These are phyloP conservation scores for Agastache rugosa DNA, from an alignment of 257 asterid species.

Conservation along the genomic window DNA sequence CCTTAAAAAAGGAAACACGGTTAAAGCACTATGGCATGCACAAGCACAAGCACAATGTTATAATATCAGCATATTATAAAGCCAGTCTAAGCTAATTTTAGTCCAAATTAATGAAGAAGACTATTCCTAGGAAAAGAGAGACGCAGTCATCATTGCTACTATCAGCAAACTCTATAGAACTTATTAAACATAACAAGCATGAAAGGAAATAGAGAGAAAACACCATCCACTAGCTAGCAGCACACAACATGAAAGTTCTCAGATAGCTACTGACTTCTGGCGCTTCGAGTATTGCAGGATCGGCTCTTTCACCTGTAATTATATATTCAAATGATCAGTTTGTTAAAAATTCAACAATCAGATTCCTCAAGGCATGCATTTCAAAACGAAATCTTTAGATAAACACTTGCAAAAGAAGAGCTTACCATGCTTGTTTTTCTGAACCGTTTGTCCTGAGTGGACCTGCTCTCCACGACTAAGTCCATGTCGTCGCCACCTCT, in stretches of 20 bases:
- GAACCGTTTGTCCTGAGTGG: constrained; percentile 66
- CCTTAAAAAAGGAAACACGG: too few relatives aligned
- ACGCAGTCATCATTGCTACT: constrained; percentile 17
- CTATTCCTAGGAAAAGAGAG: neutral
- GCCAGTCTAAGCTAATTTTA: neutral
- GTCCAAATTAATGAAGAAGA: neutral
- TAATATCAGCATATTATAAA: neutral
- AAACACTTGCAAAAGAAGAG: constrained; percentile 17
- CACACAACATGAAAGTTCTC: constrained; percentile 32
- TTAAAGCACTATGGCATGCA: too few relatives aligned
- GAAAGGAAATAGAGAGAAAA: neutral
- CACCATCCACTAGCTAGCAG: neutral
- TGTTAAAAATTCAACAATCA: neutral
- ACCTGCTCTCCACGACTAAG: constrained; percentile 52
- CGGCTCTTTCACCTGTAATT: constrained; percentile 80
- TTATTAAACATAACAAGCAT: constrained; percentile 18
- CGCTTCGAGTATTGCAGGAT: constrained; percentile 75
- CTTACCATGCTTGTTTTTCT: constrained; percentile 93
- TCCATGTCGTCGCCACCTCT: constrained; percentile 52
- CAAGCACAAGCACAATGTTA: too few relatives aligned
- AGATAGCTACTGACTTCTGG: constrained; percentile 66
- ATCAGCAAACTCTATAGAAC: neutral
- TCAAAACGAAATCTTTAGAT: too few relatives aligned
- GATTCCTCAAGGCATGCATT: neutral
- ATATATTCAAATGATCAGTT: neutral